Percentiles rank a stretch among this genome's conserved stretches.
phyloP scores from a whole-genome alignment of 345 rosid genomes.

The Heritiera fomes region DNA sequence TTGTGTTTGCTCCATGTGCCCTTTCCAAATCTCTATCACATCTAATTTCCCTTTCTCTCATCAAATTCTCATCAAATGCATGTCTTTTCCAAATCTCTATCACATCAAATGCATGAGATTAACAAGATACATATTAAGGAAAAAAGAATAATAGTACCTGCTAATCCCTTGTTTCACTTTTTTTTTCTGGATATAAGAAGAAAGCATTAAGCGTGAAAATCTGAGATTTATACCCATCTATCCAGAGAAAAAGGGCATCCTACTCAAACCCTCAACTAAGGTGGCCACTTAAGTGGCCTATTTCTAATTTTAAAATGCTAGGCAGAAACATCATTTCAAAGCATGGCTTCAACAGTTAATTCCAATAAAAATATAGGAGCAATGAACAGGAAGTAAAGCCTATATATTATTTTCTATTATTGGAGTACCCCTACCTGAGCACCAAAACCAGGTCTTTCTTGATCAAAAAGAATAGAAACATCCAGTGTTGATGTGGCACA shows the following conservation, averaged over 20 bases:
- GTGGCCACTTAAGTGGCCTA: neutral
- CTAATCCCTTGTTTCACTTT: neutral
- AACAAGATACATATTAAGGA: neutral
- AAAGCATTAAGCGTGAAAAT: too few relatives aligned
- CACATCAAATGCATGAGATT: too few relatives aligned
- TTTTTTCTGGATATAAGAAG: neutral
- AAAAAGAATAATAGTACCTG: neutral
- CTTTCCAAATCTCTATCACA: neutral
- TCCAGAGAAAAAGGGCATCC: too few relatives aligned
- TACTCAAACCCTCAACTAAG: neutral
- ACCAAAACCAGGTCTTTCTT: slow-evolving; percentile 38
- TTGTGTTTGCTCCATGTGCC: neutral
- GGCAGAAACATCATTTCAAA: neutral
- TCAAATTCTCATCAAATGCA: neutral
- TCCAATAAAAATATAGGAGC: neutral
- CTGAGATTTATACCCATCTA: too few relatives aligned
- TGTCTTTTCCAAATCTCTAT: too few relatives aligned
- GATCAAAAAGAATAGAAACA: slow-evolving; percentile 43
- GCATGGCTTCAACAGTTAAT: neutral
- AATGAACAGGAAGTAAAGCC: neutral
- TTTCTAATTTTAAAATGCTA: neutral
- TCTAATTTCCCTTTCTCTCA: neutral
- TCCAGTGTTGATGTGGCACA: slow-evolving; percentile 42
- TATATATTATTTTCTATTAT: neutral
- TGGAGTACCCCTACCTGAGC: slow-evolving; percentile 45